phyloP scores from a whole-genome alignment of 2,329 filamentous ascomycete genomes.

The Colletotrichum coccodes region DNA sequence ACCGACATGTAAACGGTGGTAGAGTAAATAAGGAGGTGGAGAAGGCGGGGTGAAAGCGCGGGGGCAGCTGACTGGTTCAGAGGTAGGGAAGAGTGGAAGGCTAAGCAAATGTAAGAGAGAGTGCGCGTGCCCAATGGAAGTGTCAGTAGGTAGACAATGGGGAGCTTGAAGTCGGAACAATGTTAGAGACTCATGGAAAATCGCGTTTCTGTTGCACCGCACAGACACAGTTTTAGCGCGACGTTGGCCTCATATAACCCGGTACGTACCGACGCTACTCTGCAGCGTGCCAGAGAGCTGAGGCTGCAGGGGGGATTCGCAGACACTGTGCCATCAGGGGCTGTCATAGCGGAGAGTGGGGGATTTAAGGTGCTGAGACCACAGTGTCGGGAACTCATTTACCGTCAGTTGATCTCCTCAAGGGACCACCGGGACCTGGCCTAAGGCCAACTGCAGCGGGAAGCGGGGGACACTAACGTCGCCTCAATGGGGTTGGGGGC shows the following conservation, averaged over 20 bases:
- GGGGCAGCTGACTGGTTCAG: not conserved
- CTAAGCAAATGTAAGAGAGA: not conserved
- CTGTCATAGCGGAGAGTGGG: slow-evolving; percentile 4
- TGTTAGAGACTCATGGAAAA: slow-evolving; percentile 16
- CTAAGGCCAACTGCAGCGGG: slow-evolving; percentile 14
- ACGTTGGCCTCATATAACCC: not conserved
- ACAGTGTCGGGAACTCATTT: slow-evolving; percentile 18
- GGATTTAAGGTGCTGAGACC: not conserved
- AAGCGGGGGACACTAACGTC: slow-evolving; percentile 19
- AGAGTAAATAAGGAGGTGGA: not conserved
- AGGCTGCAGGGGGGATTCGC: not conserved
- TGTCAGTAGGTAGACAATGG: not conserved
- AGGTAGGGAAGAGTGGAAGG: not conserved
- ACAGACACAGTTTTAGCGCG: slow-evolving; percentile 28
- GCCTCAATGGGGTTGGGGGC: slow-evolving; percentile 7
- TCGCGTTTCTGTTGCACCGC: slow-evolving; percentile 23
- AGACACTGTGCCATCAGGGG: slow-evolving; percentile 25
- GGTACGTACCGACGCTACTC: not conserved
- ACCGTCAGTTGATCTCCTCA: not conserved
- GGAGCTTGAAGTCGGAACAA: slow-evolving; percentile 27
- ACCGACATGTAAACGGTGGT: slow-evolving; percentile 9
- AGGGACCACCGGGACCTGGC: not conserved
- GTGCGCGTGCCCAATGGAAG: slow-evolving; percentile 9
- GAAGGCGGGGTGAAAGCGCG: not conserved
- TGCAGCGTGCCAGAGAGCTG: not conserved